Conservation (phyloP, 2,329 filamentous ascomycete genomes). For the Penicillium fuscoglaucum region DNA sequence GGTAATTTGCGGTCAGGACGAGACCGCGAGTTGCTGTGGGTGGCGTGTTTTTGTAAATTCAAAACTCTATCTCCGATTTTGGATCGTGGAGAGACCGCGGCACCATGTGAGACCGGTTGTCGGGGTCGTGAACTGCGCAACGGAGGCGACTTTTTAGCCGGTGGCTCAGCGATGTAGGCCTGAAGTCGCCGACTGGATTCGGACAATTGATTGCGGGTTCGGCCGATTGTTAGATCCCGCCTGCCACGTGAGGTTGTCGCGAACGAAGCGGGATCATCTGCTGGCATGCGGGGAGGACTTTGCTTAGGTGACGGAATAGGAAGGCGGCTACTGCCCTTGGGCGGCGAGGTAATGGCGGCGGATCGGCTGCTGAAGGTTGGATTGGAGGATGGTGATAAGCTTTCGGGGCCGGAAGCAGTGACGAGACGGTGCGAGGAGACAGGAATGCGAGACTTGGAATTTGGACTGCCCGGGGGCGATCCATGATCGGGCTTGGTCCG, state of each 20-base stretch:
- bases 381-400: slow-evolving; percentile 39
- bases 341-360: slow-evolving; percentile 35
- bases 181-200: slow-evolving; percentile 63
- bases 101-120: slow-evolving; percentile 73
- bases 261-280: slow-evolving; percentile 31
- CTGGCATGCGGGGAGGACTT: slow-evolving; percentile 27
- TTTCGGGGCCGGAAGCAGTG: slow-evolving; percentile 44
- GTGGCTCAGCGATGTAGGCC: slow-evolving; percentile 70
- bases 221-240: slow-evolving; percentile 35
- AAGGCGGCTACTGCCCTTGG: slow-evolving; percentile 43
- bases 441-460: slow-evolving; percentile 49
- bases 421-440: slow-evolving; percentile 43
- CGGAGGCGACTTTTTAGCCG: slow-evolving; percentile 72
- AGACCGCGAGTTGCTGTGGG: slow-evolving; percentile 35
- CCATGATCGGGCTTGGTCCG: slow-evolving; percentile 29
- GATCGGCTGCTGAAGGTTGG: slow-evolving; percentile 36
- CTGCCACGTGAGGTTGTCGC: slow-evolving; percentile 38
- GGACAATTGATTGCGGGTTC: slow-evolving; percentile 37
- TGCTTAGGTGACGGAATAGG: slow-evolving; percentile 42
- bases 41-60: slow-evolving; percentile 41
- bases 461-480: slow-evolving; percentile 30
- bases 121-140: slow-evolving; percentile 80
- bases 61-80: slow-evolving; percentile 61
- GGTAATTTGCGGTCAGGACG: slow-evolving; percentile 50
- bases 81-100: slow-evolving; percentile 68